A percentile compares a stretch with the other conserved stretches of the same genome.
These are phyloP conservation scores for Suhomyces bribrorum DNA, from an alignment of 1,139 yeast genomes.

Conservation along the genomic window DNA sequence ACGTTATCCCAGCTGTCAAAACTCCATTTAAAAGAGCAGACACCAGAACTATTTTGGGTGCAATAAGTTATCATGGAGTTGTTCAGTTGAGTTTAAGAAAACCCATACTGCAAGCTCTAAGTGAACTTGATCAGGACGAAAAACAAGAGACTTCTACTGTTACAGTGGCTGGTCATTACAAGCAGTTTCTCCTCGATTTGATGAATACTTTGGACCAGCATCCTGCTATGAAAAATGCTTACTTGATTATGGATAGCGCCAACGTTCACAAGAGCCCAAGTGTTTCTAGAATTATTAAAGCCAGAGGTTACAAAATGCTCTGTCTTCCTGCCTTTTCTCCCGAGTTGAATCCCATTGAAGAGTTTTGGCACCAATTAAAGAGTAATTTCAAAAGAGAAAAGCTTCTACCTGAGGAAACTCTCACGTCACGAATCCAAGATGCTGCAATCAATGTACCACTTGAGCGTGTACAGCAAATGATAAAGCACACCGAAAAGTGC, in stretches of 20 bases:
- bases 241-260: conserved; percentile 8
- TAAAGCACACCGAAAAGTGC: conserved; percentile 4
- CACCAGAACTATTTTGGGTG: conserved; percentile 3
- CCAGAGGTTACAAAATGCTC: conserved; percentile 4
- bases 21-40: conserved; percentile 6
- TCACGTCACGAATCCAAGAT: conserved; percentile 3
- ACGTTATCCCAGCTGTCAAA: conserved; percentile 4
- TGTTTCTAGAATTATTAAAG: conserved; percentile 3
- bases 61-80: conserved; percentile 3
- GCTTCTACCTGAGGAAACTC: conserved; percentile 2
- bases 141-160: conserved; percentile 1
- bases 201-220: conserved; percentile 2
- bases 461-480: conserved; percentile 2
- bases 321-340: conserved; percentile 10
- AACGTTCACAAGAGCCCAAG: conserved; percentile 5
- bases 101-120: conserved; percentile 1
- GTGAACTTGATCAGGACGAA: neutral
- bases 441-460: conserved; percentile 5
- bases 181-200: conserved; percentile 5
- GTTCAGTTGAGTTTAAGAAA: conserved; percentile 7
- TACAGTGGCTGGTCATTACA: conserved; percentile 5
- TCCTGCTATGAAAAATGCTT: conserved; percentile 2
- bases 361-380: conserved; percentile 8
- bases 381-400: conserved; percentile 3
- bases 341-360: conserved; percentile 7